phyloP scores from a whole-genome alignment of 305 asterid genomes.

The Rubia tinctorum region DNA sequence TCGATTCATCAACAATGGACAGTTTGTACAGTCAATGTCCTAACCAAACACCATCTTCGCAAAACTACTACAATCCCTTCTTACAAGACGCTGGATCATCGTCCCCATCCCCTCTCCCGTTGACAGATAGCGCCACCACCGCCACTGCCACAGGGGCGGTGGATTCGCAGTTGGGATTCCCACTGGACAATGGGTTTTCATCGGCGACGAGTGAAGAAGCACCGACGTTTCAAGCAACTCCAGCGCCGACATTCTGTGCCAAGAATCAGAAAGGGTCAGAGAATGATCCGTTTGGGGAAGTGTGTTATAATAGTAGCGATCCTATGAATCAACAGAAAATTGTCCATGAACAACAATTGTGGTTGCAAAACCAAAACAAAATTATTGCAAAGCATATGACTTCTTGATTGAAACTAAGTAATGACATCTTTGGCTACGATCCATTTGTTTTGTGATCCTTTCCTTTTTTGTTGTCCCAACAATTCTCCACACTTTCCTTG shows the following conservation, averaged over 20 bases:
- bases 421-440: no score
- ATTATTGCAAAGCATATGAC: constrained; percentile 55
- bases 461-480: no score
- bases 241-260: constrained; percentile 55
- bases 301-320: constrained; percentile 27
- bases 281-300: constrained; percentile 57
- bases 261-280: constrained; percentile 28
- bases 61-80: constrained; percentile 3
- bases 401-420: no score
- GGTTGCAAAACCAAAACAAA: constrained; percentile 86
- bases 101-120: constrained; percentile 58
- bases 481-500: no score
- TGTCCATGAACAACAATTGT: constrained; percentile 53
- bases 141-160: neutral
- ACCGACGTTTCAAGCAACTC: constrained; percentile 51
- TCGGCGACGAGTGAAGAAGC: constrained; percentile 15
- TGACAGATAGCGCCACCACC: neutral
- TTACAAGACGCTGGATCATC: constrained; percentile 9
- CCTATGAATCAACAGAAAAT: constrained; percentile 39
- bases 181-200: constrained; percentile 4
- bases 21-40: constrained; percentile 18
- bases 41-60: constrained; percentile 3
- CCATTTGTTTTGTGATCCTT: no score
- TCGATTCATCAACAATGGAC: constrained; percentile 11
- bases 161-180: constrained; percentile 5